Conservation (phyloP, 129 eudicot genomes). For the Dittrichia graveolens region DNA sequence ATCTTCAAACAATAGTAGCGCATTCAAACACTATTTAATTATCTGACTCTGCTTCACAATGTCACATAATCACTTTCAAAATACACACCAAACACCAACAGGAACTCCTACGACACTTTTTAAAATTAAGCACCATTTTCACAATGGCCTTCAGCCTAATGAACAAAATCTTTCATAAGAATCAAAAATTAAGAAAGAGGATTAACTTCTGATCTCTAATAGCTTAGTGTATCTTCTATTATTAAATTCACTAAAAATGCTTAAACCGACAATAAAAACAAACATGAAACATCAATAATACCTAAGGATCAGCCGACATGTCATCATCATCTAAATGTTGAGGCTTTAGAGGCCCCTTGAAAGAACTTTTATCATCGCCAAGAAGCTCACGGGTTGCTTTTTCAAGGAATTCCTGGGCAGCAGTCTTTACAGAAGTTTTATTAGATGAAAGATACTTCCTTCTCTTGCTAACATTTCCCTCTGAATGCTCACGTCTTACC, state of each 20-base stretch:
- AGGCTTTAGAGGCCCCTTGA: conserved; percentile 77
- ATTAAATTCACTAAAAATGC: not conserved
- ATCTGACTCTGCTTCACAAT: too few species aligned
- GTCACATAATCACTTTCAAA: too few species aligned
- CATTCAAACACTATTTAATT: too few species aligned
- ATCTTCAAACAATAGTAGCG: too few species aligned
- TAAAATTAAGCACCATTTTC: too few species aligned
- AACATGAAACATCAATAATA: conserved; percentile 21
- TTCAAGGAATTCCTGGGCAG: conserved; percentile 92
- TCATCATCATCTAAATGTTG: conserved; percentile 56
- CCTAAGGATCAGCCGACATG: conserved; percentile 46
- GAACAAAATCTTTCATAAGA: too few species aligned
- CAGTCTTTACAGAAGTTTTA: conserved; percentile 68
- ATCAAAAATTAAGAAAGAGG: too few species aligned
- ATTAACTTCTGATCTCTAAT: too few species aligned
- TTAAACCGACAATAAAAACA: not conserved
- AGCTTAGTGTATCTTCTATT: not conserved
- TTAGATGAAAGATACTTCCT: conserved; percentile 66
- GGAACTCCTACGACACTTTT: too few species aligned
- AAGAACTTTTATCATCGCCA: conserved; percentile 63
- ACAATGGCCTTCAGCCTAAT: too few species aligned
- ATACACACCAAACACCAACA: too few species aligned
- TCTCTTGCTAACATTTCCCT: conserved; percentile 64
- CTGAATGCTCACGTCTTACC: conserved; percentile 43
- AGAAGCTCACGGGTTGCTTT: conserved; percentile 95